These are phyloP conservation scores for Arthrobotrys megalospora DNA, from an alignment of 2,329 filamentous ascomycete genomes.

Conservation along the genomic window DNA sequence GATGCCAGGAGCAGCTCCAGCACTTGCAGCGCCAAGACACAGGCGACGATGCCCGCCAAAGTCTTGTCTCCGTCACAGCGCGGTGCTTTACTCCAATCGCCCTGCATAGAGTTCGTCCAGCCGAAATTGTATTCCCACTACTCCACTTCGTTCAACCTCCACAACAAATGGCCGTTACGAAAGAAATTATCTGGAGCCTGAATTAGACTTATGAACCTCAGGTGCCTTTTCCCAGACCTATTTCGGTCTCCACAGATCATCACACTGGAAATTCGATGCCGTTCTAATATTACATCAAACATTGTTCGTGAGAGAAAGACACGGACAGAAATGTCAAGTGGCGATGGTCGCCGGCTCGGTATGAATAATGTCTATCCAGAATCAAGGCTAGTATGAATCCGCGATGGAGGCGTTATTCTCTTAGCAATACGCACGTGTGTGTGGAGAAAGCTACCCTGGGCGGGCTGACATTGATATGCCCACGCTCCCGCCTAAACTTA, in stretches of 20 bases:
- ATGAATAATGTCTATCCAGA: conserved; percentile 26
- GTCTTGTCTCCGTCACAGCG: conserved; percentile 37
- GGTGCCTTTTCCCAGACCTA: conserved; percentile 25
- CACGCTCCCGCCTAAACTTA: conserved; percentile 32
- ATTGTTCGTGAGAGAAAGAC: conserved; percentile 22
- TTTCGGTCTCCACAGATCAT: conserved; percentile 4
- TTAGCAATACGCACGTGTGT: conserved; percentile 44
- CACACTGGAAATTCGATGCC: conserved; percentile 16
- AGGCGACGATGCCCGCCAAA: conserved; percentile 36
- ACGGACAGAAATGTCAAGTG: conserved; percentile 15
- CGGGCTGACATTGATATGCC: conserved; percentile 39
- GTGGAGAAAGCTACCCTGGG: conserved; percentile 43
- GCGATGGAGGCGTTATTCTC: conserved; percentile 22
- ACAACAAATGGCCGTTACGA: conserved; percentile 6
- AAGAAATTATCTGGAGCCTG: conserved; percentile 39
- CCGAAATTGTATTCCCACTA: conserved; percentile 57
- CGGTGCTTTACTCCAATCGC: conserved; percentile 29
- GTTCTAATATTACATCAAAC: conserved; percentile 28
- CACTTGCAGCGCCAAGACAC: conserved; percentile 45
- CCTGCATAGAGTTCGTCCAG: conserved; percentile 35
- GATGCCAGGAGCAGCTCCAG: conserved; percentile 35
- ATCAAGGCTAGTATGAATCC: conserved; percentile 20
- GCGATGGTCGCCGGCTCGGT: conserved; percentile 17
- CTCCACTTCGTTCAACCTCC: conserved; percentile 41
- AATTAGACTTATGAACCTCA: conserved; percentile 20